Percentiles rank a stretch among this genome's conserved stretches.
These are phyloP conservation scores for Aspergillus vadensis DNA, from an alignment of 2,329 filamentous ascomycete species.

Conservation along the genomic window DNA sequence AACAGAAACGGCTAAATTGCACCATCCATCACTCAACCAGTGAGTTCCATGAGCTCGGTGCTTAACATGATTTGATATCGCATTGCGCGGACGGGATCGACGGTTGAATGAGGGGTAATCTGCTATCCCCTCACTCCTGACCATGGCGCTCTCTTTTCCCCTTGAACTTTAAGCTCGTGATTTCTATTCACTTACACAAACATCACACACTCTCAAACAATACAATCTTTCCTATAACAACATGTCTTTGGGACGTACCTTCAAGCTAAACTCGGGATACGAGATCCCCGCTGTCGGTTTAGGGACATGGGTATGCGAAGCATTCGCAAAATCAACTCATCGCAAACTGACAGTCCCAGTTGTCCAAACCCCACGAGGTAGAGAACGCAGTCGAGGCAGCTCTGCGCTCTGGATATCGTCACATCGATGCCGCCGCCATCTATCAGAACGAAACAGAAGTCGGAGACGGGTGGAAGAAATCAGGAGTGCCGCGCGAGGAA, in stretches of 20 bases:
- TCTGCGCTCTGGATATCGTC: slow-evolving; percentile 39
- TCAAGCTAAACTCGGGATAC: slow-evolving; percentile 47
- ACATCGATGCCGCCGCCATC: slow-evolving; percentile 50
- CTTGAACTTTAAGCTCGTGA: not conserved
- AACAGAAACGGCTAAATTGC: not conserved
- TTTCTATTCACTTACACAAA: not conserved
- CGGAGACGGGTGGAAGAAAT: slow-evolving; percentile 36
- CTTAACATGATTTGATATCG: not conserved
- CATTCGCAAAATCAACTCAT: not conserved
- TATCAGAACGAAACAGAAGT: slow-evolving; percentile 39
- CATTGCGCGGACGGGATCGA: not conserved
- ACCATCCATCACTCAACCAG: not conserved
- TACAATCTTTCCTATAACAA: not conserved
- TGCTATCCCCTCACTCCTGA: not conserved
- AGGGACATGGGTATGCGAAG: slow-evolving; percentile 42
- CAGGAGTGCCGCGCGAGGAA: slow-evolving; percentile 34
- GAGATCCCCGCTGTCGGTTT: slow-evolving; percentile 47
- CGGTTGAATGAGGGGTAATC: slow-evolving; percentile 2
- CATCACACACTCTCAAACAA: no score
- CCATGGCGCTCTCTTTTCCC: not conserved
- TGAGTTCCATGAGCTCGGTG: not conserved
- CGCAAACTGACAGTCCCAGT: slow-evolving; percentile 21
- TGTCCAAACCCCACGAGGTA: slow-evolving; percentile 46
- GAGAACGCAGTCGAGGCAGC: slow-evolving; percentile 53
- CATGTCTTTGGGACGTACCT: slow-evolving; percentile 40